Evolutionary conservation across 345 rosid genomes (phyloP).

Genomic region (Nasturtium officinale): DNA sequence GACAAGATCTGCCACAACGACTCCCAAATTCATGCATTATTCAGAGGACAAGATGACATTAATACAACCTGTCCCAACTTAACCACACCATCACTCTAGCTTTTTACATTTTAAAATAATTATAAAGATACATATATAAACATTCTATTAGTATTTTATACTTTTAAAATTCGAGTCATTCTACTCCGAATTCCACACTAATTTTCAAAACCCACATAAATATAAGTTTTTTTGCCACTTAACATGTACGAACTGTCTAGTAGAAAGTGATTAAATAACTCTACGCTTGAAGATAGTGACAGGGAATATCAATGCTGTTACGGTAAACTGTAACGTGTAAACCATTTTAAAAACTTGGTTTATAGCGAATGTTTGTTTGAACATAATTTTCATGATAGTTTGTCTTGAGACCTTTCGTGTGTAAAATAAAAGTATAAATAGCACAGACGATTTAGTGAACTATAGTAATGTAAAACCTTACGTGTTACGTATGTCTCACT

Average conservation of each 20-base stretch:
- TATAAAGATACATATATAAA: neutral
- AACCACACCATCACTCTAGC: conserved; percentile 10
- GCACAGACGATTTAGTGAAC: neutral
- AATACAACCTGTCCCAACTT: conserved; percentile 38
- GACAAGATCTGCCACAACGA: conserved; percentile 37
- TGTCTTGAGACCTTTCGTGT: neutral
- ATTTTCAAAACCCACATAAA: neutral
- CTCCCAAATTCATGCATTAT: conserved; percentile 33
- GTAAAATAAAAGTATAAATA: neutral
- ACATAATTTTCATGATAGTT: neutral
- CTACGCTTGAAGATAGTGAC: neutral
- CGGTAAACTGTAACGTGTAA: neutral
- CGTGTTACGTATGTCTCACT: neutral
- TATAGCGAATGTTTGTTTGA: neutral
- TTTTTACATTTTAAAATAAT: conserved; percentile 1
- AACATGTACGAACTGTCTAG: neutral
- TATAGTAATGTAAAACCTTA: neutral
- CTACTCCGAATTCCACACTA: neutral
- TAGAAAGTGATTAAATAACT: neutral
- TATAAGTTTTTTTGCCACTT: neutral
- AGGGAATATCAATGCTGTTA: neutral
- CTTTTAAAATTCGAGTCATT: neutral
- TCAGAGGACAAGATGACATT: conserved; percentile 22
- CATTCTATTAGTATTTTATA: too few species aligned
- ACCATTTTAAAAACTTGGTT: neutral